These are phyloP conservation scores for Colletotrichum musae DNA, from an alignment of 2,329 filamentous ascomycete species.

Conservation along the genomic window DNA sequence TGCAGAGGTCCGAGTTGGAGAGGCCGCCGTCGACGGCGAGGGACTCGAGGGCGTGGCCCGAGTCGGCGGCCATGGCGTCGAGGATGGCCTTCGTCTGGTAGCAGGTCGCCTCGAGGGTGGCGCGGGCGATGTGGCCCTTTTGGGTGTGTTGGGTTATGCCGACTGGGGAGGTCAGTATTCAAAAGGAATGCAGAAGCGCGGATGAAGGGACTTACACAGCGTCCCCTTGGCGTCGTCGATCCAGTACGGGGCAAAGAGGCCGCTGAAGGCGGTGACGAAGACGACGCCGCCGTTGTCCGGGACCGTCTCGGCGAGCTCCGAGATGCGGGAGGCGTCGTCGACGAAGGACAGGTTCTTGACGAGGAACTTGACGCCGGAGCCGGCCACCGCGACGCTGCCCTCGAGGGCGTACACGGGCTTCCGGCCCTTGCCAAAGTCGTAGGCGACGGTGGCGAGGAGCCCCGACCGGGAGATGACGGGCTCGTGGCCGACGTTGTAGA, in stretches of 20 bases:
- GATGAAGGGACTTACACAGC: conserved; percentile 70
- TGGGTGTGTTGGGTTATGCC: conserved; percentile 89
- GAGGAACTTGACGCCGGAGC: conserved; percentile 83
- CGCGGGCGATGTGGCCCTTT: conserved; percentile 88
- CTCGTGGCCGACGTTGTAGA: conserved; percentile 89
- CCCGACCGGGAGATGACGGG: conserved; percentile 89
- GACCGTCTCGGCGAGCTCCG: conserved; percentile 66
- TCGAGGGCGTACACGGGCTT: conserved; percentile 84
- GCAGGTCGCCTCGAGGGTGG: conserved; percentile 91
- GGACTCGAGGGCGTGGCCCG: conserved; percentile 79
- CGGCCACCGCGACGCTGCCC: conserved; percentile 86
- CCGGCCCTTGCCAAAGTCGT: conserved; percentile 76
- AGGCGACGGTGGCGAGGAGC: conserved; percentile 88
- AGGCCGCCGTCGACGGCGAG: conserved; percentile 91
- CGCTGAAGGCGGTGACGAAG: conserved; percentile 92
- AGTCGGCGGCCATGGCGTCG: conserved; percentile 91
- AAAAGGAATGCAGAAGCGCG: too few species aligned
- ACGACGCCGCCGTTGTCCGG: conserved; percentile 86
- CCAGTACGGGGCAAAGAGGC: conserved; percentile 94
- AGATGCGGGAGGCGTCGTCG: conserved; percentile 64
- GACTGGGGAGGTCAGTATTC: conserved; percentile 61
- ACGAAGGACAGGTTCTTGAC: conserved; percentile 76
- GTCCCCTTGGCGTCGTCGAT: conserved; percentile 94
- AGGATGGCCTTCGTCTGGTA: conserved; percentile 94
- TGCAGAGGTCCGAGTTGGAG: conserved; percentile 89